phyloP scores from a whole-genome alignment of 805 yeast species.

The Vanderwaltozyma verrucispora region DNA sequence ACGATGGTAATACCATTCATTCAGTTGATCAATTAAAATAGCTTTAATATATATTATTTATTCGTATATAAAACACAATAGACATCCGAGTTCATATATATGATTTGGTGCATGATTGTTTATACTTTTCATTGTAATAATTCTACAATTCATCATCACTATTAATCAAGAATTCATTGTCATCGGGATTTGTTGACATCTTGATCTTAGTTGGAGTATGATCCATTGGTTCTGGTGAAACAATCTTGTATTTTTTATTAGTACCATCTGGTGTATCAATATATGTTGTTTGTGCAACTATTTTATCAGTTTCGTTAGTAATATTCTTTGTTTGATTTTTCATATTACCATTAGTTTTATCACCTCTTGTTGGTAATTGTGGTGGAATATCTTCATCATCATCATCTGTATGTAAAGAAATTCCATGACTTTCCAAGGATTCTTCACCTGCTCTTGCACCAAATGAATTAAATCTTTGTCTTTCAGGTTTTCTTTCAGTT shows the following conservation, averaged over 20 bases:
- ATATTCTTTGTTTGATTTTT: slow-evolving; percentile 2
- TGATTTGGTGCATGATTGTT: too few species aligned
- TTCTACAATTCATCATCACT: slow-evolving; percentile 22
- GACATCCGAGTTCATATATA: too few species aligned
- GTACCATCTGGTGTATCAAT: slow-evolving; percentile 22
- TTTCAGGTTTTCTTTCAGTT: slow-evolving; percentile 16
- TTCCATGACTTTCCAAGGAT: slow-evolving; percentile 23
- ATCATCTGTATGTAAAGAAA: slow-evolving; percentile 19
- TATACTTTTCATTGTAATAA: too few species aligned
- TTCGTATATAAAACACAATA: too few species aligned
- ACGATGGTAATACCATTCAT: too few species aligned
- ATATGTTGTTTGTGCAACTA: slow-evolving; percentile 24
- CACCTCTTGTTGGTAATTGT: slow-evolving; percentile 21
- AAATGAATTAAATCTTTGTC: slow-evolving; percentile 25
- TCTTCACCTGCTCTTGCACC: slow-evolving; percentile 26
- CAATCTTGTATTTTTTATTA: slow-evolving; percentile 17
- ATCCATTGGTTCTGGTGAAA: slow-evolving; percentile 18
- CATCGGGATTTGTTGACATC: slow-evolving; percentile 11
- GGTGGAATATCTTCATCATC: slow-evolving; percentile 29
- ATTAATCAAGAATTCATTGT: slow-evolving; percentile 21
- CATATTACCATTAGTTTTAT: slow-evolving; percentile 1
- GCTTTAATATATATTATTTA: too few species aligned
- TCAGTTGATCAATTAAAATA: too few species aligned
- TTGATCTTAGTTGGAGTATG: slow-evolving; percentile 21
- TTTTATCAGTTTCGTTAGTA: slow-evolving; percentile 10